Evolutionary conservation across 345 rosid species (phyloP), one percentile per base, ranked within the genome.

Genomic region (Xanthoceras sorbifolium): DNA sequence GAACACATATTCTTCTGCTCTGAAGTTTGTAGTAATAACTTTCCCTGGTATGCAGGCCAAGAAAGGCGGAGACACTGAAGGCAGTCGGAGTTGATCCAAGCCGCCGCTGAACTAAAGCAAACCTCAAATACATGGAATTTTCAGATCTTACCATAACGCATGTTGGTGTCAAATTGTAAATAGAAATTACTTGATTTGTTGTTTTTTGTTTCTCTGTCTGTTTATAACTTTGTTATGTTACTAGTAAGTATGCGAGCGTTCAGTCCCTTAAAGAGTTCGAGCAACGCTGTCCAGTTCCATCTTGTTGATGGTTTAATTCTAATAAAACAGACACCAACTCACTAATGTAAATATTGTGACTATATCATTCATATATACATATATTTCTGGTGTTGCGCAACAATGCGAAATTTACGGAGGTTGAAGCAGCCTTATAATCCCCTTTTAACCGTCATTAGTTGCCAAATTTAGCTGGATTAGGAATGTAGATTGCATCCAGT

Each of bases 31-130:
- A 54, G 11, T 54, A 54, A 54, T 7, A 54, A 23, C 2, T 57
- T 57, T 57, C 23, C 62, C 23, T 57, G 52, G 60, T 20, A 54
- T 63, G 60, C 71, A 84, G 88, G 71, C 79, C 84, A 52, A 77
- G 80, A 69, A 76, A 78, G 52, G 87, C 86, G 76, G 87, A 84
- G 71, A 83, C 88, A 36, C 75, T 82, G 25, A 81, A 84, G 69
- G 67, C 79, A 1, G 88, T 82, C 42, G 87, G 88, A 31, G 84
- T 86, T 59, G 67, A 82, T 78, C 81, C 86, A 17, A 76, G 71
- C 67, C 82, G 74, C 73, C 71, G 50, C 38, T 82, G 81, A 84
- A 15, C n/a, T 9, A 52, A 28, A 23, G 17, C 65, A 72, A 10
- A 22, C 26, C 25, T 29, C 17, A 52, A 64, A 1, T 14, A 63